Conservation (phyloP, 805 yeast genomes). For the Grigorovia yakushimaensis region DNA sequence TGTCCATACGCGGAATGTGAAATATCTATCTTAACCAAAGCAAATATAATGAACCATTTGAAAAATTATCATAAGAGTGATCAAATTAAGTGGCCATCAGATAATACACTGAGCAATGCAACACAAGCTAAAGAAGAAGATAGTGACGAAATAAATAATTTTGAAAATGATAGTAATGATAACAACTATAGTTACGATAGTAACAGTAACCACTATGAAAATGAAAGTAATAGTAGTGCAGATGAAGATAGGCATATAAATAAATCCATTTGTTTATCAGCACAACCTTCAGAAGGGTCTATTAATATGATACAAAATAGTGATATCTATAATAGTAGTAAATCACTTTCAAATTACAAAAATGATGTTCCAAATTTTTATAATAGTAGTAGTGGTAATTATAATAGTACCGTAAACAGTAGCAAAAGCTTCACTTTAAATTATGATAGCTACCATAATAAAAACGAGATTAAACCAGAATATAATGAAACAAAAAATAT, state of each 20-base stretch:
- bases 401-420: too few relatives aligned
- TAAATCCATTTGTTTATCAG: background rate
- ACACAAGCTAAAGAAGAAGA: background rate
- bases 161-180: background rate
- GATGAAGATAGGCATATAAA: background rate
- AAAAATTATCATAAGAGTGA: background rate
- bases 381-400: background rate
- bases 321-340: too few relatives aligned
- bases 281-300: too few relatives aligned
- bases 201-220: background rate
- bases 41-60: background rate
- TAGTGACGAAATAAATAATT: background rate
- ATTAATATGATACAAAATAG: too few relatives aligned
- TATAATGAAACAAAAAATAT: background rate
- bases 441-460: background rate
- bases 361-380: background rate
- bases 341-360: too few relatives aligned
- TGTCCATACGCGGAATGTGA: background rate
- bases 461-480: background rate
- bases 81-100: background rate
- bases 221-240: background rate
- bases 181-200: background rate
- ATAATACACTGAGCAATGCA: too few relatives aligned
- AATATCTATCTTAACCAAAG: background rate
- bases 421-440: too few relatives aligned